These are phyloP conservation scores for Pecoramyces ruminantium DNA, from an alignment of 192 early-diverging fungal genomes.

Conservation along the genomic window DNA sequence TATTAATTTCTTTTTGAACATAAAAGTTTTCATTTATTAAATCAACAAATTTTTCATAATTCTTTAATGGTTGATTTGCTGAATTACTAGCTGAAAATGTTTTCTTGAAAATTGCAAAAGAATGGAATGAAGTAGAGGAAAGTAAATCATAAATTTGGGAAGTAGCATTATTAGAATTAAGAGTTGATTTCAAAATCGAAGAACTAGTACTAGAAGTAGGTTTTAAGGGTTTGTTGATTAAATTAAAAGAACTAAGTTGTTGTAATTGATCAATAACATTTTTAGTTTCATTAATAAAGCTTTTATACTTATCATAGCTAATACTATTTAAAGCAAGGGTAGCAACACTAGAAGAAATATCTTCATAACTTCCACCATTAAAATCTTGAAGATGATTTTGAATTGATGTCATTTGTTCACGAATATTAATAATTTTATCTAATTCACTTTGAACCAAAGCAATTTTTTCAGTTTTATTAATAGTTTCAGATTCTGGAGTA, in stretches of 20 bases:
- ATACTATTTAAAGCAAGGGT: neutral
- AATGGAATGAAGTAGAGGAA: neutral
- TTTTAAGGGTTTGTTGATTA: neutral
- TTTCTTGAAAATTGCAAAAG: neutral
- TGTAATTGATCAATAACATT: neutral
- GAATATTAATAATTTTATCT: neutral
- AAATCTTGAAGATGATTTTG: neutral
- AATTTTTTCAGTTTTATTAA: neutral
- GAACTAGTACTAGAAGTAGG: neutral
- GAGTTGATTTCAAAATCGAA: neutral
- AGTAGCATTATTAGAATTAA: neutral
- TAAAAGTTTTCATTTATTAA: neutral
- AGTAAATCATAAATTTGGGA: neutral
- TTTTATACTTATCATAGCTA: neutral
- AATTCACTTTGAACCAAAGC: neutral
- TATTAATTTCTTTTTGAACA: neutral
- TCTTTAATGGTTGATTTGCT: neutral
- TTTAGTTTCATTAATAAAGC: neutral
- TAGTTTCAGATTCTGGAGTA: neutral
- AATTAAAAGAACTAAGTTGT: neutral
- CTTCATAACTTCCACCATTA: neutral
- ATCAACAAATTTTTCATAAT: neutral
- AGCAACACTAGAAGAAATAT: neutral
- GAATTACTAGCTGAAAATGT: neutral
- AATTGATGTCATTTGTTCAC: neutral